Evolutionary conservation across 805 yeast genomes (phyloP), one percentile per base, ranked within the genome.

Genomic region (Candida suzukii): DNA sequence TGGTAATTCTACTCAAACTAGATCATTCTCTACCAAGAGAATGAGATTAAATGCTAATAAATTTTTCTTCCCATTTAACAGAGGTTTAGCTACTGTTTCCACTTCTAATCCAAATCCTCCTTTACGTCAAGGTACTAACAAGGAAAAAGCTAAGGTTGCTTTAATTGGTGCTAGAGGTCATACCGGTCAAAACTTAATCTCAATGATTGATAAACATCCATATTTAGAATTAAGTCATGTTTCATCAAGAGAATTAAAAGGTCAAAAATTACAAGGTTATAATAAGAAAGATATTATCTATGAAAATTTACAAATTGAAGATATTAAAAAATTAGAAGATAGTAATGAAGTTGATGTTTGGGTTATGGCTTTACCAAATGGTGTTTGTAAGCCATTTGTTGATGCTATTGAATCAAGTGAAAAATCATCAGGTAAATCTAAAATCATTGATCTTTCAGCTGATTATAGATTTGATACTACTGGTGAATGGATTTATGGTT

Each of bases 331-430:
- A 48, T 66, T 93, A 47, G 99, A 91, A 64, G 73, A 79, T 48
- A 68, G 78, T 37, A 77, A 80, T 38, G 85, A 77, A 41, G 86
- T 93, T 44, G 99, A 93, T 56, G 83, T 90, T 40, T 93, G 99
- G 99, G 95, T 95, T 22, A 93, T 95, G 99, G 99, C 99, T 2
- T 74, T 93, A 55, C 99, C 99, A 48, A 93, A 93, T 61, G 97
- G 96, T 38, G 96, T 93, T 30, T 93, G 98, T 58, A 80, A 80
- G 58, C 93, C 88, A 41, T 84, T 85, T 60, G 93, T 85, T 31
- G 80, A 80, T 17, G 88, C 91, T 21, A 84, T 85, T 52, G 86
- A 80, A 50, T 70, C 79, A 18, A 84, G 80, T 24, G 52, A 56
- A 38, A 52, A 52, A 9, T 54, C 56, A 13, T 54, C 61, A 33